Evolutionary conservation across 169 alveolate genomes (phyloP).

Genomic region (Theileria luwenshuni): DNA sequence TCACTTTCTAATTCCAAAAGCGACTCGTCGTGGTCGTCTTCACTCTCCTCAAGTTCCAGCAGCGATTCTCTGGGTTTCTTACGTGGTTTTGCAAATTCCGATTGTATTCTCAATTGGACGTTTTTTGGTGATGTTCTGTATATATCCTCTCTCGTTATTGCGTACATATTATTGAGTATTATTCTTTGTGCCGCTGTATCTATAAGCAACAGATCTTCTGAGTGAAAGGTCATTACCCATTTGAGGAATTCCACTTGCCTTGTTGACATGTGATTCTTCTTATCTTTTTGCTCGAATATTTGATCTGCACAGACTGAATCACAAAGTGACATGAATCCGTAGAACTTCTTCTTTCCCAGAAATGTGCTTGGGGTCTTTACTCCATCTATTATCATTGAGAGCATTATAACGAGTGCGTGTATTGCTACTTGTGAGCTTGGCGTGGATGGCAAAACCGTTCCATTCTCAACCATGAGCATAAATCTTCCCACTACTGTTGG

Average conservation of each 20-base stretch:
- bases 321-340: slow-evolving; percentile 69
- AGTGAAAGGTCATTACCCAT: slow-evolving; percentile 51
- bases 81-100: slow-evolving; percentile 26
- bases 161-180: slow-evolving; percentile 48
- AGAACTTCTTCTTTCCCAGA: slow-evolving; percentile 62
- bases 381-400: slow-evolving; percentile 62
- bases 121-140: slow-evolving; percentile 30
- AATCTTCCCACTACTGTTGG: slow-evolving; percentile 55
- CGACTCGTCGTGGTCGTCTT: background rate
- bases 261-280: slow-evolving; percentile 9
- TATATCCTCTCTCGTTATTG: slow-evolving; percentile 42
- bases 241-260: slow-evolving; percentile 56
- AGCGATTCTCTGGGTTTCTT: background rate
- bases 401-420: slow-evolving; percentile 37
- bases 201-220: slow-evolving; percentile 47
- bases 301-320: slow-evolving; percentile 41
- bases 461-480: slow-evolving; percentile 68
- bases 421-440: slow-evolving; percentile 45
- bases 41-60: slow-evolving; percentile 1
- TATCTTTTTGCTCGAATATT: slow-evolving; percentile 15
- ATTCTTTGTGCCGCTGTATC: slow-evolving; percentile 60
- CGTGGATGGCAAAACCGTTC: slow-evolving; percentile 58
- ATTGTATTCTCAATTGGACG: slow-evolving; percentile 38
- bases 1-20: background rate
- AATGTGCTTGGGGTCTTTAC: slow-evolving; percentile 34